Evolutionary conservation across 495 filamentous ascomycete species (phyloP), one percentile per base, ranked within the genome.

Genomic region (Pseudoneurospora amorphoporcata): DNA sequence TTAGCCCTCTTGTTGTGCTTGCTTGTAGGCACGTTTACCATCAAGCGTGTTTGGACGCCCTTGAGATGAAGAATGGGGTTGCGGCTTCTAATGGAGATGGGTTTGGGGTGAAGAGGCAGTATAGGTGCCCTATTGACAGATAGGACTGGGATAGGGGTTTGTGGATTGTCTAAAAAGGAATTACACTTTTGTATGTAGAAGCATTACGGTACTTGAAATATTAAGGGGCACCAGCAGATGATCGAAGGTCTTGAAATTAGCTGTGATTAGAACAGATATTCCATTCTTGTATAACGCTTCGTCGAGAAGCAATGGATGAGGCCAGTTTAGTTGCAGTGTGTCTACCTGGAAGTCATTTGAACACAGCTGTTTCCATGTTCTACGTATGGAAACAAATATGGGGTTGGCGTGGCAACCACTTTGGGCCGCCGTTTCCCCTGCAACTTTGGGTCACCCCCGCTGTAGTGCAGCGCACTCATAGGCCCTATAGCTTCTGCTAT

Each of bases 11-110:
- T 40, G 84, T 91, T 1, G 80, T 91, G 71, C 80, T 90, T 45
- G 86, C 86, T 47, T 91, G 89, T 77, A 83, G 87, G 61, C 89
- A 91, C 76, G 84, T 90, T 41, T 90, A 89, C 75, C 89, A 91
- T 75, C 84, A 87, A 73, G 81, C 75, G 29, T 91, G 89, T 79
- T 77, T 91, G 71, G 89, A 90, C 68, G 81, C 81, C 68, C 70
- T 89, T 74, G 84, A 86, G 76, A 81, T 74, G 32, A 84, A 85
- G 76, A 78, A 82, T n/a, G 76, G 79, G 35, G 40, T 68, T 41
- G 74, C 71, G 39, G 77, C 75, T 72, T 73, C 53, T 8, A 65
- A 72, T 38, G 79, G 75, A 40, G 77, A 80, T 45, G 79, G 79
- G 45, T 77, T 79, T 65, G 81, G 81, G 23, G 77, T 81, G 74